These are phyloP conservation scores for Boletus eberwhitei DNA, from an alignment of 768 basidiomycete species.

Conservation along the genomic window DNA sequence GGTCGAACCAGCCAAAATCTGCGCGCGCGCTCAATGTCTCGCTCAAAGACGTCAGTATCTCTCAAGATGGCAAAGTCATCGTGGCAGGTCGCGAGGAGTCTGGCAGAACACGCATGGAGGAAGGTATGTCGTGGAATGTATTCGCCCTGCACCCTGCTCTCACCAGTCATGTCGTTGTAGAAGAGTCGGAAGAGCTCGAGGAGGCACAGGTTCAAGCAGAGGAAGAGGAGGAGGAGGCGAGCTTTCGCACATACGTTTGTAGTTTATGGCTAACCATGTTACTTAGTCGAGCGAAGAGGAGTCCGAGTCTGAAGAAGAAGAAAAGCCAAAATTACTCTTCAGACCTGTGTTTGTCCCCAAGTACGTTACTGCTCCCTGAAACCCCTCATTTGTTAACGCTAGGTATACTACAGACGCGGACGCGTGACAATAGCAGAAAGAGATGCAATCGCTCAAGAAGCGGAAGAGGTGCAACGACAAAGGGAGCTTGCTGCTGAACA, in stretches of 20 bases:
- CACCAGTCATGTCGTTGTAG: conserved; percentile 5
- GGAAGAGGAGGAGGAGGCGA: conserved; percentile 39
- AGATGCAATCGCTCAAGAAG: conserved; percentile 64
- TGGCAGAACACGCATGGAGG: conserved; percentile 65
- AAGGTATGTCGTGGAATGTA: conserved; percentile 36
- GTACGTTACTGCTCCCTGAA: conserved; percentile 42
- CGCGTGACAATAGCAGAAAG: conserved; percentile 69
- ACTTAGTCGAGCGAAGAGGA: conserved; percentile 83
- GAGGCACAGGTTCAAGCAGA: conserved; percentile 41
- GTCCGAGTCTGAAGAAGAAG: conserved; percentile 72
- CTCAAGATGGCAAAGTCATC: conserved; percentile 74
- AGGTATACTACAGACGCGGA: conserved; percentile 52
- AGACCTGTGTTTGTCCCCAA: conserved; percentile 95
- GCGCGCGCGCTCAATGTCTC: conserved; percentile 66
- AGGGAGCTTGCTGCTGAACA: conserved; percentile 78
- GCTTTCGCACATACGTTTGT: conserved; percentile 15
- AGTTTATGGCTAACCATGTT: conserved; percentile 15
- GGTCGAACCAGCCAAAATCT: conserved; percentile 32
- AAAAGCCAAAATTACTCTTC: conserved; percentile 71
- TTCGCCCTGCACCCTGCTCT: conserved; percentile 4
- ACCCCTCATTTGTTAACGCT: background rate
- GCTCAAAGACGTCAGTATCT: conserved; percentile 77
- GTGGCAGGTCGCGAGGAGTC: conserved; percentile 78
- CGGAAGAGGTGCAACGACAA: conserved; percentile 67
- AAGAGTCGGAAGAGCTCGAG: conserved; percentile 39